phyloP scores from a whole-genome alignment of 2,329 filamentous ascomycete species.

The Fusarium equiseti region DNA sequence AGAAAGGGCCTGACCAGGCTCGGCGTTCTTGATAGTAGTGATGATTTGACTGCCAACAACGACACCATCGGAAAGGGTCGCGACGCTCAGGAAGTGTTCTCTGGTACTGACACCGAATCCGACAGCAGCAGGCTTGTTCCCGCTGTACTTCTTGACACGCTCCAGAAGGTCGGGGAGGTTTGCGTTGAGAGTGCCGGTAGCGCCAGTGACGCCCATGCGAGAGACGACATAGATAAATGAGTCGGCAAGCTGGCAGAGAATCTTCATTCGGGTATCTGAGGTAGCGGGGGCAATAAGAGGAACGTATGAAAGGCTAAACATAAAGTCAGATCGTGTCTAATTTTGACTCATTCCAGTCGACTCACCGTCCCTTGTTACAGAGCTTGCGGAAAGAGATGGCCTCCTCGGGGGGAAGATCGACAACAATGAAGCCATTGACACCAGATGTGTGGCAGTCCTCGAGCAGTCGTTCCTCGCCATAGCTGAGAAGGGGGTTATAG shows the following conservation, averaged over 20 bases:
- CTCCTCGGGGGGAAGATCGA: constrained; percentile 95
- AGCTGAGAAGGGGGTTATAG: constrained; percentile 95
- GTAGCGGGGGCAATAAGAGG: constrained; percentile 96
- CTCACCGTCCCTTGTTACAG: constrained; percentile 80
- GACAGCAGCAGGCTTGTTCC: constrained; percentile 89
- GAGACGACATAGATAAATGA: constrained; percentile 99
- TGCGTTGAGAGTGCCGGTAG: constrained; percentile 82
- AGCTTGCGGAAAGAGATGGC: constrained; percentile 90
- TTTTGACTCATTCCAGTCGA: constrained; percentile 20
- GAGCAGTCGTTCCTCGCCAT: constrained; percentile 91
- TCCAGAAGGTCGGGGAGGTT: constrained; percentile 84
- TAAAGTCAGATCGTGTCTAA: not conserved
- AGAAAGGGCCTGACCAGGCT: constrained; percentile 61
- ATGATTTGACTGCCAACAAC: constrained; percentile 98
- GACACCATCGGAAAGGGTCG: constrained; percentile 88
- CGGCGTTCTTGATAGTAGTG: constrained; percentile 70
- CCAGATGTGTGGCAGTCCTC: constrained; percentile 85
- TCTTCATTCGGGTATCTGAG: constrained; percentile 91
- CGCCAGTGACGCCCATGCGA: constrained; percentile 95
- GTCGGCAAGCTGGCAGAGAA: constrained; percentile 95
- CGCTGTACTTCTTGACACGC: constrained; percentile 91
- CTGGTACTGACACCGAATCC: constrained; percentile 96
- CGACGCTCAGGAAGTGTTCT: constrained; percentile 91
- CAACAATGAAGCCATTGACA: constrained; percentile 96
- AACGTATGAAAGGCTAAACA: constrained; percentile 85